Conservation (phyloP, 805 yeast genomes). For the Saturnispora serradocipensis region DNA sequence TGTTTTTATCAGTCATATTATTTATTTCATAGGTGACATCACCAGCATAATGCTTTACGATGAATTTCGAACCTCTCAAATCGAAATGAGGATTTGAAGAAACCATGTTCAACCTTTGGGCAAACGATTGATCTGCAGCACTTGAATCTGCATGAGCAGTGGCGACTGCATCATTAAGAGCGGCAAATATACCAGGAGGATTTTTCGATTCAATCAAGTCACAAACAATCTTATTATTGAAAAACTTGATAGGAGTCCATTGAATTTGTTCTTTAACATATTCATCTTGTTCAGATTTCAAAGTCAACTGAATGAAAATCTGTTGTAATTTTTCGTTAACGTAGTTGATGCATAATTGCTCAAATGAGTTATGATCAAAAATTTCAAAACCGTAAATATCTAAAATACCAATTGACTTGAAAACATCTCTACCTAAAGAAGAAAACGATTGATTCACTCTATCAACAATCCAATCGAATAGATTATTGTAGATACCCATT, state of each 20-base stretch:
- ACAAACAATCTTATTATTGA: constrained; percentile 93
- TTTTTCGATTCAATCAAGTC: constrained; percentile 88
- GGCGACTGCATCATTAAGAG: constrained; percentile 92
- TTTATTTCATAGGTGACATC: constrained; percentile 88
- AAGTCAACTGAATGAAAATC: constrained; percentile 88
- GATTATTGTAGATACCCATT: constrained; percentile 83
- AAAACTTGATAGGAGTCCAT: constrained; percentile 96
- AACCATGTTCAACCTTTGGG: constrained; percentile 82
- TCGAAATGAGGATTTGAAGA: constrained; percentile 81
- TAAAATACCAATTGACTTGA: constrained; percentile 78
- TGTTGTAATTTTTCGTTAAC: constrained; percentile 95
- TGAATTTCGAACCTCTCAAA: constrained; percentile 69
- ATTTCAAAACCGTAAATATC: constrained; percentile 97
- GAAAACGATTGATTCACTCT: constrained; percentile 79
- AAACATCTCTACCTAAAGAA: constrained; percentile 28
- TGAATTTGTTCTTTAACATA: constrained; percentile 89
- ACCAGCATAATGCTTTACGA: constrained; percentile 96
- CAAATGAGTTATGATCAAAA: constrained; percentile 90
- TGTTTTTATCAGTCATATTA: constrained; percentile 93
- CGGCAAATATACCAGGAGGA: constrained; percentile 96
- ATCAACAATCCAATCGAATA: constrained; percentile 94
- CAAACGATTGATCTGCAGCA: constrained; percentile 95
- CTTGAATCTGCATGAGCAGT: constrained; percentile 96
- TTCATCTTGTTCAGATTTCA: constrained; percentile 96
- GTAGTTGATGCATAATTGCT: constrained; percentile 90